Evolutionary conservation across 768 basidiomycete species (phyloP).

Genomic region (Pulveroboletus ravenelii): DNA sequence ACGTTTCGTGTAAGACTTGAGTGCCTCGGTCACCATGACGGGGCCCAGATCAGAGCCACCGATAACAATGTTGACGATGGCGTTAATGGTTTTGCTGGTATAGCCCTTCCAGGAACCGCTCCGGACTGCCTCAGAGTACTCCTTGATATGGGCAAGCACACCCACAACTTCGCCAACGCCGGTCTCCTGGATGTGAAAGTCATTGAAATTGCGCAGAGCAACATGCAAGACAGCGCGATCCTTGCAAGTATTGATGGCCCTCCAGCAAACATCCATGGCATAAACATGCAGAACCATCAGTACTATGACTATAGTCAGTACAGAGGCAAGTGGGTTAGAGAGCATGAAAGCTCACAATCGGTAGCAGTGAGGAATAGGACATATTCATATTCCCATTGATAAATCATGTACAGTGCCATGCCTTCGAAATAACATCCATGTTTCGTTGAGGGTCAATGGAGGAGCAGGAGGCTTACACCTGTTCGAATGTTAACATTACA

Average conservation of each 20-base stretch:
- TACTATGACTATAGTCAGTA: no score
- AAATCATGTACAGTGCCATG: no score
- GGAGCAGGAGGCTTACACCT: no score
- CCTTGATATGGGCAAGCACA: slow-evolving; percentile 88
- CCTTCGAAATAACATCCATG: no score
- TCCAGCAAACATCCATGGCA: slow-evolving; percentile 85
- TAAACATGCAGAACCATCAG: no score
- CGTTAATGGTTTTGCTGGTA: slow-evolving; percentile 90
- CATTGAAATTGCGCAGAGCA: slow-evolving; percentile 77
- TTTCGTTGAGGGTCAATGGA: no score
- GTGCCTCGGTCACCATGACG: slow-evolving; percentile 98
- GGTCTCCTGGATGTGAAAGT: slow-evolving; percentile 73
- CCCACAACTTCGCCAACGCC: slow-evolving; percentile 86
- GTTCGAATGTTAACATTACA: no score
- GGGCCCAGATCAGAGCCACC: slow-evolving; percentile 98
- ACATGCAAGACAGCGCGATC: slow-evolving; percentile 95
- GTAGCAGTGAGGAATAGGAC: no score
- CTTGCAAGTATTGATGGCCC: slow-evolving; percentile 97
- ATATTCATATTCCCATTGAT: no score
- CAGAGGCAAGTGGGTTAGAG: no score
- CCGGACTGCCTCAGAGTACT: slow-evolving; percentile 80
- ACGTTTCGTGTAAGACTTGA: slow-evolving; percentile 89
- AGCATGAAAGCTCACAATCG: no score
- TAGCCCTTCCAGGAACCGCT: slow-evolving; percentile 94
- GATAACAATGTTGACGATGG: slow-evolving; percentile 98